Evolutionary conservation across 1,284 basidiomycete species (phyloP).

Genomic region (Trametes pubescens): DNA sequence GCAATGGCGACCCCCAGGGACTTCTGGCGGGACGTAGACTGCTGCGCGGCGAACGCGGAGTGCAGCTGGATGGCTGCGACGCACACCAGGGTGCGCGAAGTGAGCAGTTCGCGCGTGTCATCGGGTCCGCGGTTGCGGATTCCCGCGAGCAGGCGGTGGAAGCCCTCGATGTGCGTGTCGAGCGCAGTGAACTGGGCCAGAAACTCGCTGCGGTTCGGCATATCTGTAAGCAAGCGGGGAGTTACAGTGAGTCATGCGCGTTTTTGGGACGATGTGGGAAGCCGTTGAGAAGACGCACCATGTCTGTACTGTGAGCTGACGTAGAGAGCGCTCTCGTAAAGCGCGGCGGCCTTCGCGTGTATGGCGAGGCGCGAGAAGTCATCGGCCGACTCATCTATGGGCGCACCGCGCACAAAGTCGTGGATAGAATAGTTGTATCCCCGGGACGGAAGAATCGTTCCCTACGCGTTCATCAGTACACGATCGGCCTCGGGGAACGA

Average conservation of each 20-base stretch:
- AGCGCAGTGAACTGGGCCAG: slow-evolving; percentile 22
- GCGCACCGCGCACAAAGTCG: slow-evolving; percentile 25
- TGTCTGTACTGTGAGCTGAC: slow-evolving; percentile 27
- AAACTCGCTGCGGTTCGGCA: slow-evolving; percentile 24
- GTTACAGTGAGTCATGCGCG: not conserved
- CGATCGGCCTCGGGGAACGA: not conserved
- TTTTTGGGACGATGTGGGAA: not conserved
- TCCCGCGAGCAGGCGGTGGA: slow-evolving; percentile 23
- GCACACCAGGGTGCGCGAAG: slow-evolving; percentile 31
- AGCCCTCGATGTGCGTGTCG: slow-evolving; percentile 32
- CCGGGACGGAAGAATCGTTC: slow-evolving; percentile 14
- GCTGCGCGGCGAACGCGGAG: slow-evolving; percentile 17
- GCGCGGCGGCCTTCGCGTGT: slow-evolving; percentile 47
- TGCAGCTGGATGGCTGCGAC: slow-evolving; percentile 35
- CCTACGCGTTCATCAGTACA: slow-evolving; percentile 7
- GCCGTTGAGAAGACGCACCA: slow-evolving; percentile 7
- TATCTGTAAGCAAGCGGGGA: slow-evolving; percentile 7
- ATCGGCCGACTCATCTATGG: slow-evolving; percentile 30
- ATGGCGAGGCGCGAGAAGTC: slow-evolving; percentile 39
- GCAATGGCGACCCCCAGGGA: slow-evolving; percentile 29
- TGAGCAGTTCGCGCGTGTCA: slow-evolving; percentile 31
- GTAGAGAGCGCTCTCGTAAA: slow-evolving; percentile 45
- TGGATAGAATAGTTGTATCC: slow-evolving; percentile 28
- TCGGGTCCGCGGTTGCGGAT: slow-evolving; percentile 18
- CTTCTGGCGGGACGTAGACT: slow-evolving; percentile 27